A percentile compares a stretch with the other conserved stretches of the same genome.
Conservation (phyloP, 768 basidiomycete species). For the Punctularia strigosozonata region DNA sequence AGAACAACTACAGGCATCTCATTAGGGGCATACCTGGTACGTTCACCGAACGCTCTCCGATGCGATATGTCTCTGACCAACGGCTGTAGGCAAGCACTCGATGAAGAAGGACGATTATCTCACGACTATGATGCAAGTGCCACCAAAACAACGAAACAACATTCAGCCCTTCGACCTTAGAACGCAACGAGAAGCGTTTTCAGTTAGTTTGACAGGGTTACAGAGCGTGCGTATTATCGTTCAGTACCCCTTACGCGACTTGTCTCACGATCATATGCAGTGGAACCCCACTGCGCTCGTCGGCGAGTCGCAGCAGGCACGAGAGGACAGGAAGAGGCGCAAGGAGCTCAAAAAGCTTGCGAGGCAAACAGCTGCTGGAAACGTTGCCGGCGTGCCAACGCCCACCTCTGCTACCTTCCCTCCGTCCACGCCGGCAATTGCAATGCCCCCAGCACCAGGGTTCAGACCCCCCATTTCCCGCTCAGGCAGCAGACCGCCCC, state of each 20-base stretch:
- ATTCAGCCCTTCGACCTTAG: slow-evolving; percentile 52
- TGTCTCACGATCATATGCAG: slow-evolving; percentile 20
- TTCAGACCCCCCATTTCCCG: slow-evolving; percentile 1
- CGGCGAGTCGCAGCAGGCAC: slow-evolving; percentile 59
- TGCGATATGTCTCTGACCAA: slow-evolving; percentile 5
- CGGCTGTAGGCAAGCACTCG: slow-evolving; percentile 55
- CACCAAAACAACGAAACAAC: slow-evolving; percentile 57
- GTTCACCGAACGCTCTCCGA: slow-evolving; percentile 13
- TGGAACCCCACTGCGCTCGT: slow-evolving; percentile 58
- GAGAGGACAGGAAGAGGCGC: slow-evolving; percentile 71
- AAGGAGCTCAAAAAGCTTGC: slow-evolving; percentile 65
- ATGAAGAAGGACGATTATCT: slow-evolving; percentile 72
- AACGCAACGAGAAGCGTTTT: slow-evolving; percentile 65
- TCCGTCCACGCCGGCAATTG: too few species aligned
- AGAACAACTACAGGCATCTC: slow-evolving; percentile 66
- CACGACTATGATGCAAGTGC: slow-evolving; percentile 49
- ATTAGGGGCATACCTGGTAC: slow-evolving; percentile 65
- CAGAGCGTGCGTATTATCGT: slow-evolving; percentile 46
- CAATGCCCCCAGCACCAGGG: slow-evolving; percentile 8
- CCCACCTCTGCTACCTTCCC: too few species aligned
- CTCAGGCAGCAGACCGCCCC: slow-evolving; percentile 1
- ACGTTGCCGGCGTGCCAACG: too few species aligned
- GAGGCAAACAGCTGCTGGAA: too few species aligned
- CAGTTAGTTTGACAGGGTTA: slow-evolving; percentile 58
- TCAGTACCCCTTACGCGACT: not conserved